A percentile compares a stretch with the other conserved stretches of the same genome.
Conservation (phyloP, 495 filamentous ascomycete species). For the Penicillium mononematosum region DNA sequence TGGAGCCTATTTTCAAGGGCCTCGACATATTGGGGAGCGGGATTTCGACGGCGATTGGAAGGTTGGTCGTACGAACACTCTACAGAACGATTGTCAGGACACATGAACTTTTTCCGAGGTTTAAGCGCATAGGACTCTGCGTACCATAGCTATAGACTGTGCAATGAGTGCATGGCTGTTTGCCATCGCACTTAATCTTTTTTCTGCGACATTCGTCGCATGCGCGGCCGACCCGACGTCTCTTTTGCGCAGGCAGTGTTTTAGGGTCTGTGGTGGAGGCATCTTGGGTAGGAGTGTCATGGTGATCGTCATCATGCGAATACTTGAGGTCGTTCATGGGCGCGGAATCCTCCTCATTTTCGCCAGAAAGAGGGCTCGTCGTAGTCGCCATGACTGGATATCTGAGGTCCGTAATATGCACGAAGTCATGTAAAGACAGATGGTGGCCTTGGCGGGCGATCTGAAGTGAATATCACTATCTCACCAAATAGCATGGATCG, state of each 20-base stretch:
- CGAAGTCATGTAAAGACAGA: conserved; percentile 27
- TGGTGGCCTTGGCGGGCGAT: conserved; percentile 24
- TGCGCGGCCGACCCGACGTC: conserved; percentile 82
- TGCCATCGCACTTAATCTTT: conserved; percentile 98
- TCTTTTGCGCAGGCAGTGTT: conserved; percentile 72
- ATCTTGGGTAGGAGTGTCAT: conserved; percentile 22
- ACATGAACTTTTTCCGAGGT: conserved; percentile 1
- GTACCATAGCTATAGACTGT: conserved; percentile 97
- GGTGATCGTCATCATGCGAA: conserved; percentile 33
- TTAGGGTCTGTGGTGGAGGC: conserved; percentile 30
- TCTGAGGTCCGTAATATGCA: conserved; percentile 3
- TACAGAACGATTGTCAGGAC: conserved; percentile 45
- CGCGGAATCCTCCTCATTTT: conserved; percentile 40
- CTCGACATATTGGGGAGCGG: conserved; percentile 92
- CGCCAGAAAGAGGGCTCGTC: conserved; percentile 22
- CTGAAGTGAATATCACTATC: conserved; percentile 9
- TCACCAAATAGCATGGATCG: conserved; percentile 18
- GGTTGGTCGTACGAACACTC: conserved; percentile 99
- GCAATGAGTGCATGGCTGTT: conserved; percentile 97
- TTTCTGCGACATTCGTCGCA: conserved; percentile 97
- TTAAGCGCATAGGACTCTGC: conserved; percentile 21
- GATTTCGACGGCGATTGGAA: conserved; percentile 91
- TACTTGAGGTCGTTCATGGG: conserved; percentile 23
- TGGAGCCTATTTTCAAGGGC: conserved; percentile 81
- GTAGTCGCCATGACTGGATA: conserved; percentile 24